These are phyloP conservation scores for Eragrostis nindensis DNA, from an alignment of 176 grass and related monocot species.

Conservation along the genomic window DNA sequence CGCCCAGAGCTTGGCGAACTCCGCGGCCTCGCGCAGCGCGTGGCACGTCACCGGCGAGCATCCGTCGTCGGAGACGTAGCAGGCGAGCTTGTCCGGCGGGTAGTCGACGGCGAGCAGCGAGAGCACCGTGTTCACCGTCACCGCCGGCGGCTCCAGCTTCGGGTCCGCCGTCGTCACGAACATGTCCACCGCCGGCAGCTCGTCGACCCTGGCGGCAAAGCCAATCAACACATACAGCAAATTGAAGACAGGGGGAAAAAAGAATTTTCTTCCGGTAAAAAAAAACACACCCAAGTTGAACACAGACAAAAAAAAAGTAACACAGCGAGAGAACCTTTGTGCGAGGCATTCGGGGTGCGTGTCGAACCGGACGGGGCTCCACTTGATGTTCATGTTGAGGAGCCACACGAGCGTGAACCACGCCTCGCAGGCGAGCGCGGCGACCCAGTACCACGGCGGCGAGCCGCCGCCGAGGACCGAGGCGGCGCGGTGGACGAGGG, in stretches of 20 bases:
- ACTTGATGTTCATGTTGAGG: constrained; percentile 50
- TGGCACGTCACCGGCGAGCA: constrained; percentile 52
- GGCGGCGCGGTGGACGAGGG: constrained; percentile 10
- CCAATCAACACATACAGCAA: too few species aligned
- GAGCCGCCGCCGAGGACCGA: not conserved
- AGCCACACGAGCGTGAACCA: constrained; percentile 57
- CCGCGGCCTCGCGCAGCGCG: constrained; percentile 41
- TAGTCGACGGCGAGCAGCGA: constrained; percentile 67
- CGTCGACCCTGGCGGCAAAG: not conserved
- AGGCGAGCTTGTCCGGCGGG: constrained; percentile 52
- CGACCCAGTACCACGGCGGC: constrained; percentile 26
- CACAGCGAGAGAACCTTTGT: not conserved
- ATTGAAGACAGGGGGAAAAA: too few species aligned
- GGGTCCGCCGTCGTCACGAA: constrained; percentile 70
- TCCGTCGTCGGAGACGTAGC: constrained; percentile 74
- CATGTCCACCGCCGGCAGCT: constrained; percentile 63
- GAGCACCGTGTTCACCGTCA: constrained; percentile 68
- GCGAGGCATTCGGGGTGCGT: constrained; percentile 38
- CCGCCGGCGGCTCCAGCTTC: constrained; percentile 47
- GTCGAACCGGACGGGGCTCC: constrained; percentile 41
- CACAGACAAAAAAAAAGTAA: too few species aligned
- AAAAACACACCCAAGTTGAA: too few species aligned
- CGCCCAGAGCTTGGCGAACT: constrained; percentile 59
- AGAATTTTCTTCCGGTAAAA: too few species aligned
- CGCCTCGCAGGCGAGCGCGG: constrained; percentile 43